Conservation (phyloP, 2,329 filamentous ascomycete genomes). For the Dryadomyces quercus-mongolicae region DNA sequence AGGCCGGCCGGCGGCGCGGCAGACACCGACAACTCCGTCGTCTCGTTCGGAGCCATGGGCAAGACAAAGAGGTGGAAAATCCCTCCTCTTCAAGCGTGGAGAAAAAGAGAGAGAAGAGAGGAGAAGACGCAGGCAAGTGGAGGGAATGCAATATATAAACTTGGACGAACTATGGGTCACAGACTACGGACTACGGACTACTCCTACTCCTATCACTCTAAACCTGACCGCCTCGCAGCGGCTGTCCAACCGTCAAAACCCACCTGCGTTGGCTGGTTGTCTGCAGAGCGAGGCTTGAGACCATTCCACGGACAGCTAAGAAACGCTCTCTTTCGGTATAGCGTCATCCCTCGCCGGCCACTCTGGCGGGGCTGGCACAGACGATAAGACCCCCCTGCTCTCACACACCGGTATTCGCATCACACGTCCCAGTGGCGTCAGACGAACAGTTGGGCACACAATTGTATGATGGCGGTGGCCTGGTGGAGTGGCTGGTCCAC, state of each 20-base stretch:
- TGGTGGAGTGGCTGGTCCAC: too few relatives aligned
- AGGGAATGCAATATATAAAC: not conserved
- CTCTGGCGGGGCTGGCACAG: not conserved
- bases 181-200: too few relatives aligned
- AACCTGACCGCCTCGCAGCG: too few relatives aligned
- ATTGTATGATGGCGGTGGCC: too few relatives aligned
- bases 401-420: too few relatives aligned
- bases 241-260: too few relatives aligned
- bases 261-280: not conserved
- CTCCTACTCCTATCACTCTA: too few relatives aligned
- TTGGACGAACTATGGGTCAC: too few relatives aligned
- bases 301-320: not conserved
- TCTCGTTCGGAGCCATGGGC: not conserved
- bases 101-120: not conserved
- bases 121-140: not conserved
- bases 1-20: constrained; percentile 1
- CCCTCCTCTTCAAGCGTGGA: not conserved
- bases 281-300: not conserved
- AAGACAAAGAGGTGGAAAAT: not conserved
- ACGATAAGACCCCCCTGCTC: not conserved
- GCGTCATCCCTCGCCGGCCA: not conserved
- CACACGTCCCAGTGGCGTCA: too few relatives aligned
- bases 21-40: not conserved
- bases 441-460: too few relatives aligned
- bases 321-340: constrained; percentile 1